Base-by-base conservation (phyloP, 495 filamentous ascomycete species). In the Daldinia caldariorum region DNA sequence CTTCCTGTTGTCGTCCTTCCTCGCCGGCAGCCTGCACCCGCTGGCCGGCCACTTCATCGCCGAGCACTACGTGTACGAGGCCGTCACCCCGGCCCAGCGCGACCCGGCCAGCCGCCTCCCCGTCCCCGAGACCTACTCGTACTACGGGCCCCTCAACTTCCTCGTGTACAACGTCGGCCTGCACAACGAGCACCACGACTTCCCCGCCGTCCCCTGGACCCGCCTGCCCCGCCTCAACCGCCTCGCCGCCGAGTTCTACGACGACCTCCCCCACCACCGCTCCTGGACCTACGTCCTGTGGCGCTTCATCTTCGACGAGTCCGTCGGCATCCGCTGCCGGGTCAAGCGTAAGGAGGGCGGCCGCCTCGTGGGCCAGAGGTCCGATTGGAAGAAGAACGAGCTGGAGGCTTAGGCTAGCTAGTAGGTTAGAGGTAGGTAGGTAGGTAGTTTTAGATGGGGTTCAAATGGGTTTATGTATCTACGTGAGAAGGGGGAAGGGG, bases 101-200 rank as follows among this genome's bases (percentile, higher is more conserved):
- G 81, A 91, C 70, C 89, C 90, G 0, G 74, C 83, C 16, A 88
- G 83, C 79, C 82, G 73, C 4, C 79, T 89, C 4, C 85, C 88
- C 18, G 84, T 94, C 16, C 92, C 94, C n/a, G 95, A 99, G 83
- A 99, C 95, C 0, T 99, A 90, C 82, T 94, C 90, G 32, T 99
- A 99, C 83, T 99, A 99, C 77, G 95, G 95, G 5, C 88, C 91
- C 0, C 84, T 98, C 45, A 99, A 99, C 79, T 78, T 94, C 55
- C 79, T 99, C 18, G 97, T 94, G 1, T 99, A 97, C 80, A 98
- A 99, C 69, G 95, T 99, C 9, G 95, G 95, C 16, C 78, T 97
- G 70, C 95, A 99, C 78, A 99, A 99, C 74, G 95, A 99, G 82
- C 95, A 99, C 79, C 95, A 99, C 75, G 95, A 99, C 78, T 99